Conservation (phyloP, 352 stramenopile genomes). For the Albugo candida region DNA sequence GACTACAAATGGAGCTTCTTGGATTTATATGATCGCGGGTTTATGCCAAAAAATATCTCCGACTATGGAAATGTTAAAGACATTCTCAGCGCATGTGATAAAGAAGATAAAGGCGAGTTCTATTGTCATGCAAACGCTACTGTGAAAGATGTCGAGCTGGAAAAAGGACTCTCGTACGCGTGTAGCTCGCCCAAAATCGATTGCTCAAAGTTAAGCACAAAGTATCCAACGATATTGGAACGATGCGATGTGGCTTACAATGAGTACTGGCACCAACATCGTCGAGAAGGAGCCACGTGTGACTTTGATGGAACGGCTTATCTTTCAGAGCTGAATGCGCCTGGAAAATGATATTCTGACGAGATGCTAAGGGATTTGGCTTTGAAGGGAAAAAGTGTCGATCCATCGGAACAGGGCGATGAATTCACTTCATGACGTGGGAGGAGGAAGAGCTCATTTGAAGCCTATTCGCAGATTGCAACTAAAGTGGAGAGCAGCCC, state of each 20-base stretch:
- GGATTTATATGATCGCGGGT: constrained; percentile 26
- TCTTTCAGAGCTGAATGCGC: too few species aligned
- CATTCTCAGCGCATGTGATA: constrained; percentile 39
- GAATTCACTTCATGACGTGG: too few species aligned
- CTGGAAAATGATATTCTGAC: too few species aligned
- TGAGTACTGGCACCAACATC: constrained; percentile 44
- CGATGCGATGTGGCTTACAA: constrained; percentile 51
- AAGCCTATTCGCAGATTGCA: too few species aligned
- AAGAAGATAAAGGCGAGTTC: constrained; percentile 57
- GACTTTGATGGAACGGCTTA: constrained; percentile 49
- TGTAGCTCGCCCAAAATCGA: constrained; percentile 28
- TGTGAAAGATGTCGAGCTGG: constrained; percentile 25
- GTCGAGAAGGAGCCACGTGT: constrained; percentile 42
- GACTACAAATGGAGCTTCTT: constrained; percentile 85
- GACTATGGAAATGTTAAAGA: constrained; percentile 23
- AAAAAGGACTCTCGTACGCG: constrained; percentile 30
- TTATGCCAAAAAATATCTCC: constrained; percentile 57
- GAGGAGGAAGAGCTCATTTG: too few species aligned
- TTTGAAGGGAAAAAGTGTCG: too few species aligned
- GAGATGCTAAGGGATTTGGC: too few species aligned
- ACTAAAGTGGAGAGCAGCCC: too few species aligned
- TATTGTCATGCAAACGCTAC: constrained; percentile 48
- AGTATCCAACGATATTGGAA: constrained; percentile 34
- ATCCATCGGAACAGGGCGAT: too few species aligned
- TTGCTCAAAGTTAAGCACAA: constrained; percentile 21